phyloP scores from a whole-genome alignment of 352 stramenopile genomes.

The Globisporangium parvum region DNA sequence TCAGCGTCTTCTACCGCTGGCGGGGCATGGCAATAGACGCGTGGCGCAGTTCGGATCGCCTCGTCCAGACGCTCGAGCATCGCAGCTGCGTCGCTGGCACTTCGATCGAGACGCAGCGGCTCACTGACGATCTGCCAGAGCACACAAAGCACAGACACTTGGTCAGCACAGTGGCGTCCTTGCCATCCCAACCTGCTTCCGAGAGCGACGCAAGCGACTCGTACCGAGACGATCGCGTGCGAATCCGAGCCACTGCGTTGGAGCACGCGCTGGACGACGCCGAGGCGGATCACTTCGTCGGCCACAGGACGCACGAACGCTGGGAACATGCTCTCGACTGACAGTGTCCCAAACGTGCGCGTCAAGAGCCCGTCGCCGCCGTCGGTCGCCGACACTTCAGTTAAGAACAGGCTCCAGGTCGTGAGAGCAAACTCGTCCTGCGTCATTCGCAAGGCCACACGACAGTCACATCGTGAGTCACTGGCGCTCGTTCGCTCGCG shows the following conservation, averaged over 20 bases:
- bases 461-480: neutral
- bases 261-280: constrained; percentile 33
- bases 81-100: neutral
- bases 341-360: constrained; percentile 8
- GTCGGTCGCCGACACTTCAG: constrained; percentile 18
- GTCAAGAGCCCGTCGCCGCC: constrained; percentile 28
- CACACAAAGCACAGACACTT: too few species aligned
- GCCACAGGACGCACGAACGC: constrained; percentile 22
- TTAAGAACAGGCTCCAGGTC: constrained; percentile 29
- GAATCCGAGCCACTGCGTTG: constrained; percentile 10
- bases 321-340: constrained; percentile 25
- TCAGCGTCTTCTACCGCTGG: neutral
- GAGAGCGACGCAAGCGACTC: neutral
- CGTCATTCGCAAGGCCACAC: neutral
- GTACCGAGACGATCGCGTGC: constrained; percentile 4
- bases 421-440: constrained; percentile 46
- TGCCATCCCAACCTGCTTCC: neutral
- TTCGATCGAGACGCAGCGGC: constrained; percentile 1
- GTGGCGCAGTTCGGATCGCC: neutral
- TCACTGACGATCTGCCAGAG: constrained; percentile 2
- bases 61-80: constrained; percentile 8
- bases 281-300: constrained; percentile 22
- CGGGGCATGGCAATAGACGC: too few species aligned
- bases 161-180: too few species aligned
- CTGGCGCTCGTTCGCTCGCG: neutral